Percentiles rank a stretch among this genome's conserved stretches.
These are phyloP conservation scores for Zhuliangozyma parablackwelliae DNA, from an alignment of 1,139 yeast species.

Conservation along the genomic window DNA sequence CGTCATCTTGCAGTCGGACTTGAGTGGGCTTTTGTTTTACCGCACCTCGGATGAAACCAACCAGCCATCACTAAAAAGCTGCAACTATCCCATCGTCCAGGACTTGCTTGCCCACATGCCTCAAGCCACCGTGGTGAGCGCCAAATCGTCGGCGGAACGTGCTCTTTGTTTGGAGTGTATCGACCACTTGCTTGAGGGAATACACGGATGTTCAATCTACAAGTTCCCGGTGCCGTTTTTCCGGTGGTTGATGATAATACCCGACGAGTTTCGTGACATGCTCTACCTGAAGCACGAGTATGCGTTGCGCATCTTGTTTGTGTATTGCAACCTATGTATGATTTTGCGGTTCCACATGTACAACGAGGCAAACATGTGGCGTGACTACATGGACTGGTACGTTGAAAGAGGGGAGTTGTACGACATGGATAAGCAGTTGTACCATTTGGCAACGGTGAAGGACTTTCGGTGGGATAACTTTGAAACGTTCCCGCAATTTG, in stretches of 20 bases:
- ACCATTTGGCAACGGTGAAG: conserved; percentile 6
- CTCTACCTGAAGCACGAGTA: conserved; percentile 17
- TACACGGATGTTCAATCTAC: conserved; percentile 12
- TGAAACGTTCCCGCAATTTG: conserved; percentile 4
- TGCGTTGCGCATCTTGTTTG: conserved; percentile 23
- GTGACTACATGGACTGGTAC: conserved; percentile 24
- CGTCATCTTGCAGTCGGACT: conserved; percentile 11
- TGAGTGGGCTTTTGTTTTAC: conserved; percentile 13
- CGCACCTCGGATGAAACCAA: conserved; percentile 6
- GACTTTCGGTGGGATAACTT: conserved; percentile 2
- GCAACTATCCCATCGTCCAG: conserved; percentile 15
- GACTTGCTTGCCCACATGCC: not conserved
- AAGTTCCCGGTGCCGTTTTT: conserved; percentile 23
- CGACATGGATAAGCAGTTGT: conserved; percentile 13
- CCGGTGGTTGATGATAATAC: conserved; percentile 22
- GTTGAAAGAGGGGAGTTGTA: conserved; percentile 9
- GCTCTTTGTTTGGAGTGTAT: not conserved
- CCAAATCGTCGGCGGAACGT: too few species aligned
- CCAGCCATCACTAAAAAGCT: conserved; percentile 7
- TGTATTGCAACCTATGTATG: conserved; percentile 17
- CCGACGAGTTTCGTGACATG: conserved; percentile 15
- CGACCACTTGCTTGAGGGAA: conserved; percentile 1
- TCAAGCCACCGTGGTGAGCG: not conserved
- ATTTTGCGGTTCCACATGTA: conserved; percentile 20
- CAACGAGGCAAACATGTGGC: conserved; percentile 21